phyloP scores from a whole-genome alignment of 345 rosid species.

The Rhizophora mangle region DNA sequence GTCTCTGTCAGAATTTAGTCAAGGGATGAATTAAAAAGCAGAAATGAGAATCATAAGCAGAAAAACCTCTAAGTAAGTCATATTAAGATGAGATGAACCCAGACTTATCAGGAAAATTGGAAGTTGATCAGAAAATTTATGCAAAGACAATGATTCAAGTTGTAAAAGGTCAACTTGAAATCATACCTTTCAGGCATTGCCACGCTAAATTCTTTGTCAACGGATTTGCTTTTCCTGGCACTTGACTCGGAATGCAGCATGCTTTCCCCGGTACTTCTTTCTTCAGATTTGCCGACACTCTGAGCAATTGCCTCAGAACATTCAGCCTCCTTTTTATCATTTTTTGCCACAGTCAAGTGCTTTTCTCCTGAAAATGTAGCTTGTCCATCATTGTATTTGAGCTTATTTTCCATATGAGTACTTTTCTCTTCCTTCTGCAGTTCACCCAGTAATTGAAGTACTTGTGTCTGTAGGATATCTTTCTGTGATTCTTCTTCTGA shows the following conservation, averaged over 20 bases:
- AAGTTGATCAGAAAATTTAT: background rate
- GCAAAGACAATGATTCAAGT: conserved; percentile 13
- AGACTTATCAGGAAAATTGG: conserved; percentile 2
- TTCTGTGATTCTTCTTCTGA: conserved; percentile 60
- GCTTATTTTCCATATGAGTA: conserved; percentile 10
- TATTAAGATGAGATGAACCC: background rate
- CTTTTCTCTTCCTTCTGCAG: conserved; percentile 50
- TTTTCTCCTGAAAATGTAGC: conserved; percentile 13
- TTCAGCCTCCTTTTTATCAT: conserved; percentile 12
- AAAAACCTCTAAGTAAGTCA: too few species aligned
- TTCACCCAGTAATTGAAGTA: conserved; percentile 44
- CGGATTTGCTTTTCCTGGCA: background rate
- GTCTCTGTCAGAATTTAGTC: conserved; percentile 27
- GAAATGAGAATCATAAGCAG: conserved; percentile 1
- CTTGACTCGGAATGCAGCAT: background rate
- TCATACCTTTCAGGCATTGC: conserved; percentile 36
- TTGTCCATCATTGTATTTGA: background rate
- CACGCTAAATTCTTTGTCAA: background rate
- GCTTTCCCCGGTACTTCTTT: background rate
- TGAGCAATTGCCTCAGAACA: conserved; percentile 1
- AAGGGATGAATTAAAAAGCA: background rate
- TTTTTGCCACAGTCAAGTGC: background rate
- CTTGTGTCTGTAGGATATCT: conserved; percentile 50
- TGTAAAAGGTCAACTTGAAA: conserved; percentile 11
- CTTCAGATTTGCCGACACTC: background rate